Evolutionary conservation across 495 filamentous ascomycete species (phyloP).

Genomic region (Evernia prunastri): DNA sequence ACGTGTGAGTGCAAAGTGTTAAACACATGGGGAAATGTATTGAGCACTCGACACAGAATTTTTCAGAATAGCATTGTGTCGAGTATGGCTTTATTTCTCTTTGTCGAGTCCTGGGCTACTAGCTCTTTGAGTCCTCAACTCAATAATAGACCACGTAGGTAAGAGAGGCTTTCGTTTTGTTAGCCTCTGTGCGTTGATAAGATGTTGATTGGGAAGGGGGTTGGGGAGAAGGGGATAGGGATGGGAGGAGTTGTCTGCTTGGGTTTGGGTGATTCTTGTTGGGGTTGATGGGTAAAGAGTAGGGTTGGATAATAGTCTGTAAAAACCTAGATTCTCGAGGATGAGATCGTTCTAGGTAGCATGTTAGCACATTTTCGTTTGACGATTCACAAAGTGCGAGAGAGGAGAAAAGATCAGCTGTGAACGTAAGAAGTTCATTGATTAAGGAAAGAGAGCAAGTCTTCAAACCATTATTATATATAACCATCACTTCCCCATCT

Average conservation of each 20-base stretch:
- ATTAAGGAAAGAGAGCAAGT: background rate
- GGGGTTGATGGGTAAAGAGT: background rate
- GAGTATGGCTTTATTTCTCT: background rate
- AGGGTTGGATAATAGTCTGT: background rate
- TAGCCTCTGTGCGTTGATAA: background rate
- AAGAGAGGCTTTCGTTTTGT: background rate
- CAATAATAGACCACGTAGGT: background rate
- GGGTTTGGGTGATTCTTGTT: background rate
- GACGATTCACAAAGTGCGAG: background rate
- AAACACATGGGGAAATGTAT: background rate
- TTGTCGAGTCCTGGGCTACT: background rate
- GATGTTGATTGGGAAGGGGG: background rate
- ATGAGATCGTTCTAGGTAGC: background rate
- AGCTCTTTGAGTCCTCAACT: background rate
- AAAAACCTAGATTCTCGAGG: background rate
- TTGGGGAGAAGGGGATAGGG: background rate
- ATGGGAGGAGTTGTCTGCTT: background rate
- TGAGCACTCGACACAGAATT: background rate
- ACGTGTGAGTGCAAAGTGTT: background rate
- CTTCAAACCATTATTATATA: too few species aligned
- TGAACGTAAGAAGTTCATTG: background rate
- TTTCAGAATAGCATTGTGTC: background rate
- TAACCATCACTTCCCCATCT: too few species aligned
- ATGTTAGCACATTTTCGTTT: background rate
- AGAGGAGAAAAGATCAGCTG: background rate